Base-by-base conservation (phyloP, 768 basidiomycete species). In the Lyophyllum atratum region DNA sequence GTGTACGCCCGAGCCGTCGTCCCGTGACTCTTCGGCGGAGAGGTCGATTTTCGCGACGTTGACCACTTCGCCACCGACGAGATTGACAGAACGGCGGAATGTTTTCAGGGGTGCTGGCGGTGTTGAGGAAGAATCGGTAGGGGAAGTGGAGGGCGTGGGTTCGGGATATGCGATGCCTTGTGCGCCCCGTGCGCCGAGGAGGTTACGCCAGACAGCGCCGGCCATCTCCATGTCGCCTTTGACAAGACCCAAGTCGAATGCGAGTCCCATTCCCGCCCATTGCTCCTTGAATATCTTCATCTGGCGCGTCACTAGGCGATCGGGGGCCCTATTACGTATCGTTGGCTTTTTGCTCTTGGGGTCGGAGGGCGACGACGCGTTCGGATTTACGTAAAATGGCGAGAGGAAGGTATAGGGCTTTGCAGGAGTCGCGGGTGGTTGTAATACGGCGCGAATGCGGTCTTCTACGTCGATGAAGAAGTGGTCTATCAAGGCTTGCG, bases 401-500 rank as follows among this genome's bases (percentile, higher is more conserved):
- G 80, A 75, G 21, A 64, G 34, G 63, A 78, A 77, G 9, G 80
- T 82, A 68, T 84, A 82, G 14, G 80, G 80, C 42, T 64, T 58
- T 12, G 64, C 60, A 21, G 78, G 77, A 42, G 70, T 67, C 11
- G 70, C 52, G 11, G 69, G 78, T 5, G 89, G 86, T 51, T 89
- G 87, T 42, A 93, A 84, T 26, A 94, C 87, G 5, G 82, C 75
- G 19, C 95, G 88, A 47, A 98, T 85, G 54, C 94, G 89, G 67
- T 92, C 90, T 68, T 98, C 96, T 59, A 93, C 83, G 69, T 98
- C 93, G 62, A 93, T 76, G 79, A 98, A 98, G 76, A 95, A 97
- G 74, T 97, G 94, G 70, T 96, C 94, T 60, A 97, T 81, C 58
- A 98, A 79, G 7, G 80, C 90, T 72, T 95, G 90, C 61, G 89